These are phyloP conservation scores for Fusarium sp. DNA, from an alignment of 2,329 filamentous ascomycete species.

Conservation along the genomic window DNA sequence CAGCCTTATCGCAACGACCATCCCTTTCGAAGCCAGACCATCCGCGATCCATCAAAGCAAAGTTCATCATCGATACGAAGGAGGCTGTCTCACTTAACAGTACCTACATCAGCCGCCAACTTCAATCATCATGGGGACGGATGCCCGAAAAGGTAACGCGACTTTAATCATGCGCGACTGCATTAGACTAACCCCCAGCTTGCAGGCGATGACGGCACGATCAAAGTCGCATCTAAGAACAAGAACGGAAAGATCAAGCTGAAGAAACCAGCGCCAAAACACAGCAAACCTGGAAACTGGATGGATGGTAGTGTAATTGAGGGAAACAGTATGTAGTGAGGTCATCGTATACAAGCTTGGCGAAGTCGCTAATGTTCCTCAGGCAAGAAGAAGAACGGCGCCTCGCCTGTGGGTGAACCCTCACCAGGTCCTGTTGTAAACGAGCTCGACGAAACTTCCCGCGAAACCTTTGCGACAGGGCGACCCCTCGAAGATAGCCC, in stretches of 20 bases:
- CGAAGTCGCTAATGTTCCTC: slow-evolving; percentile 43
- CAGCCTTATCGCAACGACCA: slow-evolving; percentile 25
- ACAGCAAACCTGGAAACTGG: slow-evolving; percentile 75
- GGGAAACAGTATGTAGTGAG: slow-evolving; percentile 61
- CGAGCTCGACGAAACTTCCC: slow-evolving; percentile 76
- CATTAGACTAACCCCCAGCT: slow-evolving; percentile 25
- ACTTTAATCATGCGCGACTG: slow-evolving; percentile 7
- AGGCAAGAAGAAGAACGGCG: slow-evolving; percentile 62
- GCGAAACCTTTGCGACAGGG: slow-evolving; percentile 82
- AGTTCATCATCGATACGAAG: neutral
- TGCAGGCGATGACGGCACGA: slow-evolving; percentile 64
- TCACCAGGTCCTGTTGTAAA: slow-evolving; percentile 67
- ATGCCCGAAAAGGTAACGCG: slow-evolving; percentile 45
- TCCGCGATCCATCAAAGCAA: slow-evolving; percentile 6
- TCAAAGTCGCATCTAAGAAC: slow-evolving; percentile 69
- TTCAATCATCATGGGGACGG: slow-evolving; percentile 32
- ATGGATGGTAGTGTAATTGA: slow-evolving; percentile 70
- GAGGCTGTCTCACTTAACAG: neutral
- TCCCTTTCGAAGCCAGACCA: slow-evolving; percentile 1
- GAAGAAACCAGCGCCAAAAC: slow-evolving; percentile 69
- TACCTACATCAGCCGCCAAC: neutral
- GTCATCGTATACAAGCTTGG: neutral
- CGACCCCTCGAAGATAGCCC: slow-evolving; percentile 81
- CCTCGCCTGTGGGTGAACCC: slow-evolving; percentile 52
- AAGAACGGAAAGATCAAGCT: slow-evolving; percentile 66